Base-by-base conservation (phyloP, 2,329 filamentous ascomycete species). In the Alternaria incomplexa region DNA sequence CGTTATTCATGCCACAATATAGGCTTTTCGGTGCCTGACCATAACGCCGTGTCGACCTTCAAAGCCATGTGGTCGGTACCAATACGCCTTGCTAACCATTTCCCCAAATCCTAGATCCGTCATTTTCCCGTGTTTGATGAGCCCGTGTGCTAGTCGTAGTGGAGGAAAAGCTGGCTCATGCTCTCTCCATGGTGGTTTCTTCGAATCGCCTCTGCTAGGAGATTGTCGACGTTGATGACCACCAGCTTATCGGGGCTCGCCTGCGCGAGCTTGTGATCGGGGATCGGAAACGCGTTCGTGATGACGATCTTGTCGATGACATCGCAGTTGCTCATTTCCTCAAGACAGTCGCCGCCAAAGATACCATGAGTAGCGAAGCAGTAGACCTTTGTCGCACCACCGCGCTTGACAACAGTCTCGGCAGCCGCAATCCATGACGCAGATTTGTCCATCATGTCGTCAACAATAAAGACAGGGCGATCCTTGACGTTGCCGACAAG, bases 381-480 rank as follows among this genome's bases (percentile, higher is more conserved):
- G 81, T 97, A 98, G 36, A 99, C 96, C 81, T 92, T 96, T 72
- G 92, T 97, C 1, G 96, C 96, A 47, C 89, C 88, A 68, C 96
- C 96, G 67, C 91, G 89, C 85, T 98, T 98, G 56, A 97, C 92
- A 3, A 97, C 95, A 1, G 94, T 97, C 84, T 99, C 96, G 12
- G 96, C 96, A 7, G 96, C 96, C 6, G 95, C 95, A 70, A 99
- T 96, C 96, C 96, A 99, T 7, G 93, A 97, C 13, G 91, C 93
- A 10, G 93, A 90, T 83, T 97, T 97, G 83, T 99, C 96, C 75
- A 99, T 97, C 92, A 99, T 98, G 79, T 99, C 96, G 79, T 99
- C 96, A 53, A 99, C 92, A 64, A 99, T 93, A 77, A 99, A 91
- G 57, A 98, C 96, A 0, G 93, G 90, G 62, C 93, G 89, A 77